Evolutionary conservation across 2,329 filamentous ascomycete genomes (phyloP), one percentile per base, ranked within the genome.

Genomic region (Epichloe hybrida): DNA sequence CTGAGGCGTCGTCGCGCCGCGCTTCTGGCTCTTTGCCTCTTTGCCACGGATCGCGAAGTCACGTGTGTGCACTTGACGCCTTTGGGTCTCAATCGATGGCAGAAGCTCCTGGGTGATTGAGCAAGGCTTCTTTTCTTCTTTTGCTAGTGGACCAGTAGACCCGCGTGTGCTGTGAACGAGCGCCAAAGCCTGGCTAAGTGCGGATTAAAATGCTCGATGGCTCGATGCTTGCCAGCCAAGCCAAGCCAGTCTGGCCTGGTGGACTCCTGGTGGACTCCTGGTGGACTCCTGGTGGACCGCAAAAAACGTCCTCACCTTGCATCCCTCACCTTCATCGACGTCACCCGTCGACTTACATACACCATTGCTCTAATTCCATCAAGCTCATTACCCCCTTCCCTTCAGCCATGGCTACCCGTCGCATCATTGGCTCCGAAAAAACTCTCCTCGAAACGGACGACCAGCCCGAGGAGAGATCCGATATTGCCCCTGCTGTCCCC

Each of bases 401-500:
- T 36, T 38, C 17, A 11, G 72, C 49, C 57, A 90, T 90, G 86
- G 74, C 86, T 12, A 84, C 83, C 42, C 75, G 81, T 67, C 76
- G 86, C 61, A 83, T 80, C 60, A 71, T 82, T 55, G 74, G 75
- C 38, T 68, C 73, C 7, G 83, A 87, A 67, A 86, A 84, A 71
- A 80, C 78, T 34, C 70, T 80, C 52, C 74, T 86, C 46, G 77
- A 82, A 54, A 74, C 78, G 60, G 77, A 81, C 63, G 75, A 79
- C 55, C 63, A 57, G 55, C 63, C 71, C 35, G 64, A 68, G 52
- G 71, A 76, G 58, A 80, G 81, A 60, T 89, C 86, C 51, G 80
- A 83, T 69, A 90, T 86, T 56, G 71, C 83, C n/a, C 87, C 88
- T 20, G 88, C 88, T 21, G 88, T 95, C 47, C 88, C 89, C 49